Conservation (phyloP, 164 flowering plant species). For the Sextonia rubra region DNA sequence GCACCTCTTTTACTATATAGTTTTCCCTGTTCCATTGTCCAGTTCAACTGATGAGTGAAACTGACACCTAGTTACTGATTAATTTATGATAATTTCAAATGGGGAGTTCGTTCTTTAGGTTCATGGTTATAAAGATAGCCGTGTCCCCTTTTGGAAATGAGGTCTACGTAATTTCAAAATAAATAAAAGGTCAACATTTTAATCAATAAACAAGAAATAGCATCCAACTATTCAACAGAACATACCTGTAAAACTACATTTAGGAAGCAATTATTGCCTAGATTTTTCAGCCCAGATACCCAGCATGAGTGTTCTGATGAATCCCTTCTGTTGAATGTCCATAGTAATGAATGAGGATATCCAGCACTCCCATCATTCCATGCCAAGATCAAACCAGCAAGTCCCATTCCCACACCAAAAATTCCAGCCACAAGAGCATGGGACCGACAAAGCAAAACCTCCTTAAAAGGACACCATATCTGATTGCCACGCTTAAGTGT, state of each 20-base stretch:
- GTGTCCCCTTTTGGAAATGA: neutral
- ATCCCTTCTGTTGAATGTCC: conserved; percentile 18
- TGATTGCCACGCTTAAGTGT: conserved; percentile 28
- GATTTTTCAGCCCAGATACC: conserved; percentile 78
- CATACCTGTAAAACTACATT: conserved; percentile 87
- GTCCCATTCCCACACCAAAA: conserved; percentile 31
- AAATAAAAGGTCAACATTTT: neutral
- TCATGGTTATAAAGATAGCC: too few species aligned
- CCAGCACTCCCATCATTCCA: conserved; percentile 28
- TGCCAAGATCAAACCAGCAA: conserved; percentile 43
- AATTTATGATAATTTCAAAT: too few species aligned
- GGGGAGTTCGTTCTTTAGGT: too few species aligned
- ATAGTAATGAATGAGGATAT: conserved; percentile 18
- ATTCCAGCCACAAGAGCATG: conserved; percentile 41
- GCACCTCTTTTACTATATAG: too few species aligned
- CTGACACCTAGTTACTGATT: too few species aligned
- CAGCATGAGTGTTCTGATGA: conserved; percentile 21
- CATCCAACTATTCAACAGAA: neutral
- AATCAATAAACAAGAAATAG: too few species aligned
- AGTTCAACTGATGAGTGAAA: too few species aligned
- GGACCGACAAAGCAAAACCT: conserved; percentile 37
- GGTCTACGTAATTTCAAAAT: neutral
- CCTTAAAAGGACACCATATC: conserved; percentile 21
- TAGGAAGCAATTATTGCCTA: conserved; percentile 87
- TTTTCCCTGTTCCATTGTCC: too few species aligned